Evolutionary conservation across 1,284 basidiomycete genomes (phyloP).

Genomic region (Trametes pubescens): DNA sequence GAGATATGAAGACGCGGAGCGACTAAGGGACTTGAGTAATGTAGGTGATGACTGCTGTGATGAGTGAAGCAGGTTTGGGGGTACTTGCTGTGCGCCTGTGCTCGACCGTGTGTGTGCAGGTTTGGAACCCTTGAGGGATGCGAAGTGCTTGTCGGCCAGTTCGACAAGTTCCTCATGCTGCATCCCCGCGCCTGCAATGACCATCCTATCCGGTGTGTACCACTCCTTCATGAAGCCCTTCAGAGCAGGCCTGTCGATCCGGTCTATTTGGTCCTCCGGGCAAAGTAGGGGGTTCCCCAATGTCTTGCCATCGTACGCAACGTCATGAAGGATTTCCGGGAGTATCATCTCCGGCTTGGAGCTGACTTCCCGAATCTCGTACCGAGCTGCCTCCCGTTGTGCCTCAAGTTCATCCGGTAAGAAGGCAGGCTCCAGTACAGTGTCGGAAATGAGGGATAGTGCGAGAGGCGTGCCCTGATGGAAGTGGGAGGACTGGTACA

Average conservation of each 20-base stretch:
- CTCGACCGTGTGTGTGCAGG: conserved; percentile 42
- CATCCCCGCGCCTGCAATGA: conserved; percentile 94
- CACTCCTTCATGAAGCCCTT: conserved; percentile 79
- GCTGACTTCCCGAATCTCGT: conserved; percentile 90
- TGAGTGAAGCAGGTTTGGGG: conserved; percentile 52
- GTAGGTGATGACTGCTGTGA: conserved; percentile 63
- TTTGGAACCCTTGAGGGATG: conserved; percentile 62
- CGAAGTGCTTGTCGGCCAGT: conserved; percentile 86
- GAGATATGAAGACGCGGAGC: conserved; percentile 76
- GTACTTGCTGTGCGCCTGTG: conserved; percentile 39
- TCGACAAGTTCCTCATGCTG: conserved; percentile 89
- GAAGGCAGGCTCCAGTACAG: conserved; percentile 84
- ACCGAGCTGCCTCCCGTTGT: conserved; percentile 90
- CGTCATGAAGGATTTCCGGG: conserved; percentile 90
- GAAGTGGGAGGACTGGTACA: conserved; percentile 98
- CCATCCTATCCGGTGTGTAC: conserved; percentile 94
- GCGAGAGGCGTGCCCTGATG: conserved; percentile 85
- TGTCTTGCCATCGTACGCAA: conserved; percentile 83
- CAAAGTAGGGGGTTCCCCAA: conserved; percentile 93
- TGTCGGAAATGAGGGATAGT: conserved; percentile 91
- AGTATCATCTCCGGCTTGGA: conserved; percentile 94
- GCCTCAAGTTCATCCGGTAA: conserved; percentile 82
- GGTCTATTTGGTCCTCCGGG: conserved; percentile 82
- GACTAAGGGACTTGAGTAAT: conserved; percentile 72
- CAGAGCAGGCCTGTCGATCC: conserved; percentile 74